A percentile compares a stretch with the other conserved stretches of the same genome.
Evolutionary conservation across 2,329 filamentous ascomycete genomes (phyloP).

Genomic region (Fusarium incarnatum): DNA sequence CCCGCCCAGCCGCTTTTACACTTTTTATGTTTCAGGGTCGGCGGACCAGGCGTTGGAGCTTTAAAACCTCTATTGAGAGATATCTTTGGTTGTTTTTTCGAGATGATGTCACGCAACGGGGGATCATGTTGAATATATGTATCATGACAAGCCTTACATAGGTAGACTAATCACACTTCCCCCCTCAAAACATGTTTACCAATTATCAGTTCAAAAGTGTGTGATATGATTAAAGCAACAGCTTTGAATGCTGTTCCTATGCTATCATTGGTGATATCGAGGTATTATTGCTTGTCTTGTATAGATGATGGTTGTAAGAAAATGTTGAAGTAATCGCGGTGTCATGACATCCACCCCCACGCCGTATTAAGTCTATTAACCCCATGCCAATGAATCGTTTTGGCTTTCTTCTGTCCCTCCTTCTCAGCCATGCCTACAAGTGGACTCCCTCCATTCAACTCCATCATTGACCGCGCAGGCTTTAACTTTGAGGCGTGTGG

Average conservation of each 20-base stretch:
- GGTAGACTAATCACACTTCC: slow-evolving; percentile 68
- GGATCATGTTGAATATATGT: slow-evolving; percentile 58
- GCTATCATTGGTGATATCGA: background rate
- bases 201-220: background rate
- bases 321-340: background rate
- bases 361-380: slow-evolving; percentile 47
- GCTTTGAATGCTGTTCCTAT: no score
- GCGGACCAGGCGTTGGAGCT: slow-evolving; percentile 65
- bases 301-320: background rate
- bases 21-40: slow-evolving; percentile 60
- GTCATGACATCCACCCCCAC: slow-evolving; percentile 47
- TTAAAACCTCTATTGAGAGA: slow-evolving; percentile 59
- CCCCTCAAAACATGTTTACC: slow-evolving; percentile 59
- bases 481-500: slow-evolving; percentile 40
- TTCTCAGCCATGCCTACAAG: slow-evolving; percentile 27
- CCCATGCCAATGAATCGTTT: slow-evolving; percentile 47
- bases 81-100: slow-evolving; percentile 59
- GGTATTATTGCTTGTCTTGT: background rate
- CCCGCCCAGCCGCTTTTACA: slow-evolving; percentile 53
- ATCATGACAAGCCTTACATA: slow-evolving; percentile 56
- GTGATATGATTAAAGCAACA: background rate
- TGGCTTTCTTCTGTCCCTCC: slow-evolving; percentile 32
- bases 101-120: slow-evolving; percentile 59
- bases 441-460: slow-evolving; percentile 39
- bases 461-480: slow-evolving; percentile 44